Evolutionary conservation across 1,284 basidiomycete species (phyloP), one percentile per base, ranked within the genome.

Genomic region (Psilocybe mexicana): DNA sequence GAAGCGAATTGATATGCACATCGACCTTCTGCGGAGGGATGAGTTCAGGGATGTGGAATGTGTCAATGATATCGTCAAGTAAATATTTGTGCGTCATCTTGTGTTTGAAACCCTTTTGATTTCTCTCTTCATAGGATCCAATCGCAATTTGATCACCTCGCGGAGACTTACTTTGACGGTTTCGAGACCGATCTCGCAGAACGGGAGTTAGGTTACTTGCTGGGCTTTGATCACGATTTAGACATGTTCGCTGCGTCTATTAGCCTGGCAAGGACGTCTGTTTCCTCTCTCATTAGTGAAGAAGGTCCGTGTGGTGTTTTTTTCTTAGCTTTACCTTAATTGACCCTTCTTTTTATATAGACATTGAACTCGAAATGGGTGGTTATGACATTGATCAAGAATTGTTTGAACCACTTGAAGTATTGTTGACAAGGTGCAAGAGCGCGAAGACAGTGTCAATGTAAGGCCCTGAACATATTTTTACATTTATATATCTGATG

Each of bases 21-120:
- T 98, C 58, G 90, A 92, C 53, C 80, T 90, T 33, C 77, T 97
- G 11, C 82, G 91, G 47, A 80, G 86, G 44, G 94, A 98, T 64
- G 94, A 94, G 72, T 94, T 99, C 76, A 84, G 90, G 44, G 96
- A 96, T 73, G 83, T 88, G 73, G 94, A 97, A 65, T 98, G 95
- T 72, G 93, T 92, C 12, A 87, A 82, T 63, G 96, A 98, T 67
- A 82, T 98, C 47, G 79, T 83, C 61, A 94, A 92, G 94, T 94
- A 65, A 57, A 86, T 76, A 8, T 8, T 28, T 18, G 24, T 42
- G 10, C 38, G 24, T 52, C 35, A 2, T 28, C 25, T 25, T 43
- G 44, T 33, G 26, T 23, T 26, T 14, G 24, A 24, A 18, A 18
- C 18, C 18, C 18, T 18, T 47, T 25, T 30, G 28, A 3, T 18